Base-by-base conservation (phyloP, 2,329 filamentous ascomycete genomes). In the Fusarium luffae region DNA sequence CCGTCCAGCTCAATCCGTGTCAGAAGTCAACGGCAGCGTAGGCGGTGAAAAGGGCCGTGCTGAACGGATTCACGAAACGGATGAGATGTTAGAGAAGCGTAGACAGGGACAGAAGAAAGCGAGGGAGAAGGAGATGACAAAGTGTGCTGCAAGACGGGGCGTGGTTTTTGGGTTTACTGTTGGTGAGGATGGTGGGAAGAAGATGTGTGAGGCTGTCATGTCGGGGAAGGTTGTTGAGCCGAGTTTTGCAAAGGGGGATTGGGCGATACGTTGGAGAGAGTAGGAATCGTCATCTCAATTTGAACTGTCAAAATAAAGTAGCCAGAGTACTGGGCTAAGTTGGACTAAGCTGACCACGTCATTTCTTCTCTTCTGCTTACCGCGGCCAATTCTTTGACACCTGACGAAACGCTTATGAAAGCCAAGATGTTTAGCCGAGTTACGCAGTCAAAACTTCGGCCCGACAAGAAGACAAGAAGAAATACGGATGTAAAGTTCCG, bases 201-300 rank as follows among this genome's bases (percentile, higher is more conserved):
- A 82, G 59, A 83, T 85, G 68, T 89, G 86, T 60, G 88, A 90
- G 75, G 87, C 86, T 10, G 79, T 89, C 4, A 88, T 89, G 86
- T 80, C 83, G 42, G 86, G 85, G 2, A 82, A 82, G 46, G 85
- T 89, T 5, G 86, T 89, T 1, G 88, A 90, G 74, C 83, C 86
- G 5, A 86, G 85, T 60, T 90, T 85, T 76, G 87, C 87, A 0
- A 90, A 89, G 68, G 87, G 87, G 0, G 83, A 89, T 47, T 90
- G 86, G 87, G 82, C 81, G 0, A 81, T 89, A 13, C 75, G 86
- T 63, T 89, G 86, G 86, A 81, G 87, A 63, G 86, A 88, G 37
- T 69, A n/a, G n/a, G n/a, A n/a, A n/a, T n/a, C n/a, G n/a, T n/a
- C n/a, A n/a, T n/a, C n/a, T n/a, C n/a, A n/a, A n/a, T n/a, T n/a